Evolutionary conservation across 768 basidiomycete species (phyloP).

Genomic region (Lepiota venenata): DNA sequence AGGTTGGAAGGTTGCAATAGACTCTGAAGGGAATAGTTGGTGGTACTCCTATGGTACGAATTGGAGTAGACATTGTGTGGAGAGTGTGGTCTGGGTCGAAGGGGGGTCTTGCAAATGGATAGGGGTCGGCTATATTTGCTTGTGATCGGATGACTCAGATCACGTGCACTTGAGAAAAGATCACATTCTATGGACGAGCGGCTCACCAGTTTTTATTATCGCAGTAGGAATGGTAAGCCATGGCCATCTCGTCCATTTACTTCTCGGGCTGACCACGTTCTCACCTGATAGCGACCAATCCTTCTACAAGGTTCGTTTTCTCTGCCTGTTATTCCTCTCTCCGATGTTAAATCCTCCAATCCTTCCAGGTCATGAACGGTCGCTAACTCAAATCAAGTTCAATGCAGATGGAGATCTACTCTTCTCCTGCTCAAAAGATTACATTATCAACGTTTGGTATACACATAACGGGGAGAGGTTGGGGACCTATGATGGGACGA

Average conservation of each 20-base stretch:
- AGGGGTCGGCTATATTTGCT: too few relatives aligned
- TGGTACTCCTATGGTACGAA: too few relatives aligned
- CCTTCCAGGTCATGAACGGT: slow-evolving; percentile 88
- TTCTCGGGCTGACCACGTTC: background rate
- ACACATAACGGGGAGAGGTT: slow-evolving; percentile 96
- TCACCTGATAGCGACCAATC: slow-evolving; percentile 58
- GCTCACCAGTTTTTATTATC: background rate
- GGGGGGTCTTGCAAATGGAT: too few relatives aligned
- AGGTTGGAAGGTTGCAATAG: too few relatives aligned
- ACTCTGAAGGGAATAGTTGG: too few relatives aligned
- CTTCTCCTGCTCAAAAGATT: slow-evolving; percentile 95
- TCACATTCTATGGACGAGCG: background rate
- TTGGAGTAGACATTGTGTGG: too few relatives aligned
- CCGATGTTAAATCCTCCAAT: slow-evolving; percentile 13
- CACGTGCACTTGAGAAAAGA: slow-evolving; percentile 10
- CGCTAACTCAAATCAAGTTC: slow-evolving; percentile 96
- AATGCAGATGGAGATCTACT: slow-evolving; percentile 95
- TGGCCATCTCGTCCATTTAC: background rate
- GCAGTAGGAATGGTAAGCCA: slow-evolving; percentile 4
- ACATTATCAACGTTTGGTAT: slow-evolving; percentile 94
- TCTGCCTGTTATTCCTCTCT: background rate
- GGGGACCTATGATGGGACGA: slow-evolving; percentile 95
- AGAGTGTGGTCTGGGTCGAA: too few relatives aligned
- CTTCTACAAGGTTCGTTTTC: slow-evolving; percentile 58
- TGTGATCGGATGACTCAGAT: slow-evolving; percentile 1